These are phyloP conservation scores for Mariannaea sp. DNA, from an alignment of 2,329 filamentous ascomycete species.

Conservation along the genomic window DNA sequence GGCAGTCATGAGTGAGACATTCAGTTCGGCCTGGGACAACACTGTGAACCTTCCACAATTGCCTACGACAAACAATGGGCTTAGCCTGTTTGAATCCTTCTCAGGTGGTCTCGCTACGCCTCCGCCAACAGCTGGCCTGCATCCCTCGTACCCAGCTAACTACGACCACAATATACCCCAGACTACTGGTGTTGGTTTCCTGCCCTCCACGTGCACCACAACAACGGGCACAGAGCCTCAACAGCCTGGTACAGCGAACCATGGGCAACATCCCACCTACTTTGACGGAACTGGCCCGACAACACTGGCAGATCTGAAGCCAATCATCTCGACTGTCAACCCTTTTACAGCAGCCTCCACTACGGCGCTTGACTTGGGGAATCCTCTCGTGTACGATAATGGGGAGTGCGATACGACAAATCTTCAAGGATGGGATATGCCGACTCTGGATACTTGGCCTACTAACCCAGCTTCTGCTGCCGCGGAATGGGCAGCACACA, in stretches of 20 bases:
- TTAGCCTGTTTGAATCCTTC: slow-evolving; percentile 56
- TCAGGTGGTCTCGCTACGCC: slow-evolving; percentile 60
- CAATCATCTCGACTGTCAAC: slow-evolving; percentile 38
- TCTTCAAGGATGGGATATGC: slow-evolving; percentile 47
- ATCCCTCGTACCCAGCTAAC: slow-evolving; percentile 51
- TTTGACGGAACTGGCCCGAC: slow-evolving; percentile 39
- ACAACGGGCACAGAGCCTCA: slow-evolving; percentile 36
- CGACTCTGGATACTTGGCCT: slow-evolving; percentile 44
- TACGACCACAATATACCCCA: slow-evolving; percentile 48
- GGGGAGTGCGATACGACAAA: slow-evolving; percentile 36
- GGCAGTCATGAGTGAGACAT: slow-evolving; percentile 62
- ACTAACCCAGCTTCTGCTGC: slow-evolving; percentile 32
- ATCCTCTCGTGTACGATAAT: slow-evolving; percentile 44
- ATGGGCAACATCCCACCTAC: slow-evolving; percentile 36
- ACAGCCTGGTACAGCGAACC: slow-evolving; percentile 26
- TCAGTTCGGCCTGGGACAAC: slow-evolving; percentile 55
- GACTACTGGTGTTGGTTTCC: slow-evolving; percentile 39
- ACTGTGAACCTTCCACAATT: slow-evolving; percentile 41
- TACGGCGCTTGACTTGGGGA: slow-evolving; percentile 41
- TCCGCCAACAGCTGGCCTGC: slow-evolving; percentile 58
- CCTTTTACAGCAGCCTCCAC: slow-evolving; percentile 39
- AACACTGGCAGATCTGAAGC: slow-evolving; percentile 43
- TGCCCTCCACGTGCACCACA: slow-evolving; percentile 38
- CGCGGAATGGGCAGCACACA: slow-evolving; percentile 42
- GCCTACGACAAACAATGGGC: slow-evolving; percentile 41